Percentiles rank a stretch among this genome's conserved stretches.
Conservation (phyloP, 345 rosid genomes). For the Salix dunnii region DNA sequence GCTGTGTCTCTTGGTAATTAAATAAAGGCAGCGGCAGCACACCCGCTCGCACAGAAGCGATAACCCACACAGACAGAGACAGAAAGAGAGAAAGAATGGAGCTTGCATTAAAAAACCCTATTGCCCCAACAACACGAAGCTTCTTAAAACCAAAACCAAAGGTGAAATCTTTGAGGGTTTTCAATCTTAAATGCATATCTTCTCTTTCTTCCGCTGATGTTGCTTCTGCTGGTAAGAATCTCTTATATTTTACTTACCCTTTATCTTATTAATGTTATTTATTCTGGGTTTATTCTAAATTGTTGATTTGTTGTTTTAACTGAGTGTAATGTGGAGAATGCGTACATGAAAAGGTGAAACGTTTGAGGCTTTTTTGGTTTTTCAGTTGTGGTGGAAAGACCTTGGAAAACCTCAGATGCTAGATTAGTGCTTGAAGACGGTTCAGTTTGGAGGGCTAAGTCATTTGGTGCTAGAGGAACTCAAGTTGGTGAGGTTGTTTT, state of each 20-base stretch:
- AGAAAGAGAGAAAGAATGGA: not conserved
- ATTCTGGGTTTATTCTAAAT: not conserved
- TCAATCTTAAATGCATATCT: conserved; percentile 50
- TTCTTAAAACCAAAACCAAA: not conserved
- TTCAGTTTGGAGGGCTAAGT: conserved; percentile 89
- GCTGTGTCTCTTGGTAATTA: not conserved
- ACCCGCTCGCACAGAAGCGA: not conserved
- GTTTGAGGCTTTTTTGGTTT: not conserved
- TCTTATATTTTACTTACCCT: not conserved
- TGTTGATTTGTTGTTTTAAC: not conserved
- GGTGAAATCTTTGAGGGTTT: conserved; percentile 14
- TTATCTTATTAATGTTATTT: not conserved
- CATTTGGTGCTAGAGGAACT: conserved; percentile 92
- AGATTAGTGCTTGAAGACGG: conserved; percentile 94
- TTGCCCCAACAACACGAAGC: not conserved
- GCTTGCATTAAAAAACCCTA: not conserved
- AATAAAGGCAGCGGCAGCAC: not conserved
- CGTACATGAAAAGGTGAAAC: not conserved
- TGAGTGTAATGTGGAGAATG: not conserved
- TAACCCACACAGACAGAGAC: not conserved
- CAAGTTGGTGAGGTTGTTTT: conserved; percentile 95
- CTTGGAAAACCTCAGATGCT: conserved; percentile 80
- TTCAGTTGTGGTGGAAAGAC: conserved; percentile 59
- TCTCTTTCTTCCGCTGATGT: conserved; percentile 39
- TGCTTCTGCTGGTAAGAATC: conserved; percentile 45